Conservation (phyloP, 164 flowering plant species). For the Magnolia changhungtana region DNA sequence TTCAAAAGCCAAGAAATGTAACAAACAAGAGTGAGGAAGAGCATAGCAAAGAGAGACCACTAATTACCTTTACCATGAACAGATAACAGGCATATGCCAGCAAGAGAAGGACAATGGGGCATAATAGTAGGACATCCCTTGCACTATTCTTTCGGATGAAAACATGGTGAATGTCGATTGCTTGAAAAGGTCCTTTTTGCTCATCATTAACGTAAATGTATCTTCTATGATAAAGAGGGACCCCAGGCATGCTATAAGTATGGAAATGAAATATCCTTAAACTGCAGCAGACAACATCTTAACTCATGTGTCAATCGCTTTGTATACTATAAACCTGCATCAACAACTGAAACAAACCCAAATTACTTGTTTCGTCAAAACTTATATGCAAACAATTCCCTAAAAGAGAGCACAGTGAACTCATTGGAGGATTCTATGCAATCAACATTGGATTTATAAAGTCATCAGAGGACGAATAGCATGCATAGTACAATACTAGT, state of each 20-base stretch:
- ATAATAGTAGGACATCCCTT: constrained; percentile 20
- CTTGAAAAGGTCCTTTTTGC: constrained; percentile 28
- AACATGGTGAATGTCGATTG: constrained; percentile 48
- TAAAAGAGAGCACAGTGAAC: no score
- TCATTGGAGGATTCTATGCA: no score
- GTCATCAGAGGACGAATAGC: no score
- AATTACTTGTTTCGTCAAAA: neutral
- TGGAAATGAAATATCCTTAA: constrained; percentile 3
- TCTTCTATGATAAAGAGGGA: constrained; percentile 16
- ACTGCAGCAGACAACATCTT: constrained; percentile 1
- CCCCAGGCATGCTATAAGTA: constrained; percentile 20
- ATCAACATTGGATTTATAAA: no score
- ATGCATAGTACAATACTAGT: no score
- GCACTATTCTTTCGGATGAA: constrained; percentile 27
- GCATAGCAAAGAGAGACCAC: neutral
- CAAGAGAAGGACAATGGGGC: constrained; percentile 22
- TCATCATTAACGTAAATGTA: constrained; percentile 39
- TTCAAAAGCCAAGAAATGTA: neutral
- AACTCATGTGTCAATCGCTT: constrained; percentile 1
- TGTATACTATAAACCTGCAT: constrained; percentile 4
- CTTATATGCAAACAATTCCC: no score
- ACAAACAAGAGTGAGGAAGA: neutral
- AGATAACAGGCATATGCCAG: constrained; percentile 22
- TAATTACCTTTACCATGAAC: constrained; percentile 34
- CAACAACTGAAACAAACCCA: constrained; percentile 5